phyloP scores from a whole-genome alignment of 148 eudicot genomes.

The Fagopyrum homotropicum region DNA sequence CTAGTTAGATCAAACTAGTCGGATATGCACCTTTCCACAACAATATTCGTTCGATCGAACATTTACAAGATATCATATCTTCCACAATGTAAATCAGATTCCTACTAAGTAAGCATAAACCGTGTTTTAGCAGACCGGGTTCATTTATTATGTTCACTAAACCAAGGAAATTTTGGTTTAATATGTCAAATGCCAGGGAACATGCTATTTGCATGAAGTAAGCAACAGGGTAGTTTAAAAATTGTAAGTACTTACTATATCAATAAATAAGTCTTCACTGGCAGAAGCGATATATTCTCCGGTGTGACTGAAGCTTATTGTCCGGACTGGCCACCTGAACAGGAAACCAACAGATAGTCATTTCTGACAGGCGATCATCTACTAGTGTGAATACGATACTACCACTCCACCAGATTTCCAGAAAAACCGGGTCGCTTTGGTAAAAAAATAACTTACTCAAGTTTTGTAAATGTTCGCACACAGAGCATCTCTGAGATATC shows the following conservation, averaged over 20 bases:
- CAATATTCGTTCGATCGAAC: not conserved
- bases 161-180: not conserved
- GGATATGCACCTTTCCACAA: not conserved
- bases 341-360: not conserved
- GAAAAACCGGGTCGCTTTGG: not conserved
- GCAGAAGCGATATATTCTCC: slow-evolving; percentile 98
- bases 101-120: not conserved
- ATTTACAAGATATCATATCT: not conserved
- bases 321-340: slow-evolving; percentile 96
- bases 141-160: not conserved
- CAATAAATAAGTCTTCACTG: slow-evolving; percentile 93
- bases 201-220: not conserved
- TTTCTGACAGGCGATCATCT: not conserved
- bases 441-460: slow-evolving; percentile 51
- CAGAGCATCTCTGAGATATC: slow-evolving; percentile 90
- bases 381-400: not conserved
- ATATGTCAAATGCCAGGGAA: not conserved
- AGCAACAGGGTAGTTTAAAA: not conserved
- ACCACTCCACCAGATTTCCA: not conserved
- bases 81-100: not conserved
- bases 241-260: slow-evolving; percentile 52
- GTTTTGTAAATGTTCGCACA: slow-evolving; percentile 85
- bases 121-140: not conserved
- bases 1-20: not conserved
- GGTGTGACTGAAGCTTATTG: slow-evolving; percentile 90